Evolutionary conservation across 371 early-diverging fungal genomes (phyloP), one percentile per base, ranked within the genome.

Genomic region (Haplosporangium sp.): DNA sequence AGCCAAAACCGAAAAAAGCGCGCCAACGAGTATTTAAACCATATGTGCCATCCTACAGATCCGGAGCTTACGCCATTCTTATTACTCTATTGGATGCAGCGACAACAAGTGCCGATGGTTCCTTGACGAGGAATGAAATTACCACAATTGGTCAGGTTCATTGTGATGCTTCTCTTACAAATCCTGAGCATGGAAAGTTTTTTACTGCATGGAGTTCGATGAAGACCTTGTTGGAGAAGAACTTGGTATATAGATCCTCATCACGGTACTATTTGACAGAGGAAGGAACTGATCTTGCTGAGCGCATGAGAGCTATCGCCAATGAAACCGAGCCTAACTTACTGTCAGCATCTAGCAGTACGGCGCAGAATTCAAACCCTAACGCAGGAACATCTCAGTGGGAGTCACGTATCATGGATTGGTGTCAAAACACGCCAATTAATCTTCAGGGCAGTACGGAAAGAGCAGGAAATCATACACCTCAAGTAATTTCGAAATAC

Each of bases 61-160:
- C 96, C 0, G 97, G 94, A 4, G 88, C 92, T 3, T 98, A 96
- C 83, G 96, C 91, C 7, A 93, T 98, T 42, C 82, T 98, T n/a
- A 69, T 95, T 2, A 88, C 94, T 10, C 78, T 98, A 13, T 79
- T 87, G 40, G 84, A 89, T n/a, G 69, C 84, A 7, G 68, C 83
- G 17, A 19, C 47, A 9, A 8, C 63, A 9, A 68, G 83, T 1
- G 74, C 76, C 19, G 55, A 57, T 0, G 77, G 69, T 2, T 76
- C 72, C 7, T 38, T 90, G 70, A 86, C 87, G 19, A 90, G 89
- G 71, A 70, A 86, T 3, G 90, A 94, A 20, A 90, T 94, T 20
- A 84, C 89, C 11, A 78, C 85, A 0, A n/a, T 70, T 4, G 94
- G 88, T 1, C 93, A 95, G 78, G 65, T 79, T 15, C 87, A 90